phyloP scores from a whole-genome alignment of 305 asterid genomes.

The Fraxinus floribunda region DNA sequence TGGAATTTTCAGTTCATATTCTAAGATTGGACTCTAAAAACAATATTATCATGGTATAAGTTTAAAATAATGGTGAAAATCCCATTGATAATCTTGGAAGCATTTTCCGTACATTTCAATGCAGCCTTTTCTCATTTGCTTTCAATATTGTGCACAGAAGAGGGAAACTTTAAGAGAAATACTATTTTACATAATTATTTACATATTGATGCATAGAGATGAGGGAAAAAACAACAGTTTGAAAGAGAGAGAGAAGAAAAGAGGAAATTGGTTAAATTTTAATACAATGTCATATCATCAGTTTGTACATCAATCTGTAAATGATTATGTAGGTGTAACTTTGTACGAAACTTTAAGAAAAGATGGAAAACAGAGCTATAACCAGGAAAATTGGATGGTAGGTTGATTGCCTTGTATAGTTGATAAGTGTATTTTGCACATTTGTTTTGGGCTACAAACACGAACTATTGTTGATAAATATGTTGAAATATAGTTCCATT shows the following conservation, averaged over 20 bases:
- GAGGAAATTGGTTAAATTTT: too few species aligned
- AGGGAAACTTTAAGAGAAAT: neutral
- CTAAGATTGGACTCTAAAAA: too few species aligned
- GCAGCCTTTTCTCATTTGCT: neutral
- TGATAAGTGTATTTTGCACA: too few species aligned
- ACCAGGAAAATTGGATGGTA: neutral
- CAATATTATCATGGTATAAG: neutral
- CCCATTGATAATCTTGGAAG: neutral
- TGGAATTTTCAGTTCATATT: too few species aligned
- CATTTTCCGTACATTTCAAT: neutral
- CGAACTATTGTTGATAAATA: too few species aligned
- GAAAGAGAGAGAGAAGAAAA: too few species aligned
- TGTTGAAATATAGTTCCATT: too few species aligned
- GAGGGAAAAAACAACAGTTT: neutral
- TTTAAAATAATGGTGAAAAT: neutral
- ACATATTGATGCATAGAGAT: neutral
- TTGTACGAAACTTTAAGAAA: neutral
- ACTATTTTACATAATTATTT: neutral
- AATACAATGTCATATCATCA: neutral
- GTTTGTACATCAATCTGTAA: neutral
- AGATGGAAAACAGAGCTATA: neutral
- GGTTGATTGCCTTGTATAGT: too few species aligned
- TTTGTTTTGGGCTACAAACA: too few species aligned
- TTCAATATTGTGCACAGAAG: neutral
- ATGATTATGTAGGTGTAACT: neutral